Base-by-base conservation (phyloP, 768 basidiomycete genomes). In the Macrolepiota fuliginosa region DNA sequence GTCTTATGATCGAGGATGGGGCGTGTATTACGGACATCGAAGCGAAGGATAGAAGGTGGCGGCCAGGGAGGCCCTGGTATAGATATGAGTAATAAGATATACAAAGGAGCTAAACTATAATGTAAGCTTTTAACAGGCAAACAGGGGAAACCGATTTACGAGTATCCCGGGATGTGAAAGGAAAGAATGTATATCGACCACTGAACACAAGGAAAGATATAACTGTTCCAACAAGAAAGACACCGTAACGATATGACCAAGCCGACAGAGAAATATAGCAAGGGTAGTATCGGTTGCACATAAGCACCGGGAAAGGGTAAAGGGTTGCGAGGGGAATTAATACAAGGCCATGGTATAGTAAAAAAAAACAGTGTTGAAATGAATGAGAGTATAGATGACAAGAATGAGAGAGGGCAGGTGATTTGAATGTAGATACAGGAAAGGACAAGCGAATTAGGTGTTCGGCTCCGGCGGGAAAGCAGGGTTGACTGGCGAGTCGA, bases 81-180 rank as follows among this genome's bases (percentile, higher is more conserved):
- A 58, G 24, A 58, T 58, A 58, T 50, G 39, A 52, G 45, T 22
- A 52, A 59, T 59, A 59, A 59, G 58, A 51, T 59, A 59, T 49
- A 58, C 36, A 51, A 39, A 51, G 15, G 17, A 49, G 37, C 47
- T 58, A 50, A 58, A 40, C 35, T 45, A 42, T 59, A 51, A 54
- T 13, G 50, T 37, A 37, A 24, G 29, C 29, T 32, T 32, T 32
- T 32, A 32, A 32, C 29, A 32, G 3, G 29, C 7, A 58, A 42
- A 51, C 36, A 40, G 36, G 50, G 37, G 32, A 45, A 22, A 40
- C 29, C 35, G 35, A 22, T 49, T 36, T 24, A 10, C 25, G 40
- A 52, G 50, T 40, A 42, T 52, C 50, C 58, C 58, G 12, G 29
- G 27, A 56, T 29, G 13, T 40, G 24, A 24, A 29, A 11, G 13